These are phyloP conservation scores for Gastrolobium villosum DNA, from an alignment of 306 rosid genomes.

Conservation along the genomic window DNA sequence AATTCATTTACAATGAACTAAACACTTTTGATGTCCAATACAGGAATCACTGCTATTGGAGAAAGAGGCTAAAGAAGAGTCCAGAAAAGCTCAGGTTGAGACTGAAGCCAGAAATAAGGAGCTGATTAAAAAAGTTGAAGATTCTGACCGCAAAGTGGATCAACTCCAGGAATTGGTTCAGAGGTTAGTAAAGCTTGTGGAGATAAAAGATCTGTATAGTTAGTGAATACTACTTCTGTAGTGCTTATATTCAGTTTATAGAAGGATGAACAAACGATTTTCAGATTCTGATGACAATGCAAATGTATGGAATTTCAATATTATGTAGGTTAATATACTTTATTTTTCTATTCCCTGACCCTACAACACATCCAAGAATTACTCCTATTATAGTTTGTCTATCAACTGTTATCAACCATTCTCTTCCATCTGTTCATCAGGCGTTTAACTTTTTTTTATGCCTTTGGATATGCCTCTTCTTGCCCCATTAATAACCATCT, in stretches of 20 bases:
- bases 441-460: background rate
- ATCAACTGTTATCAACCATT: constrained; percentile 28
- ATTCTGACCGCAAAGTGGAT: constrained; percentile 77
- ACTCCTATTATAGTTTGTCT: constrained; percentile 17
- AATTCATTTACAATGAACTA: constrained; percentile 22
- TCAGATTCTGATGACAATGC: constrained; percentile 27
- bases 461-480: constrained; percentile 21
- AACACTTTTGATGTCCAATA: constrained; percentile 40
- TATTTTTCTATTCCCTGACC: constrained; percentile 17
- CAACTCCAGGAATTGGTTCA: constrained; percentile 96
- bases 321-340: background rate
- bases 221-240: constrained; percentile 22
- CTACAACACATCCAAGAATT: constrained; percentile 15
- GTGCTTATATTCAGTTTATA: constrained; percentile 11
- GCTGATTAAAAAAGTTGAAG: constrained; percentile 78
- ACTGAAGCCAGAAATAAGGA: constrained; percentile 81
- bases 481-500: constrained; percentile 14
- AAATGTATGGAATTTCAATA: constrained; percentile 5
- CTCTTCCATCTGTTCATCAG: constrained; percentile 11
- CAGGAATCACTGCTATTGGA: constrained; percentile 80
- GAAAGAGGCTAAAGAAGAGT: constrained; percentile 76
- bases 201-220: constrained; percentile 1
- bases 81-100: constrained; percentile 66
- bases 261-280: background rate
- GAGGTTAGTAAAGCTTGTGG: constrained; percentile 72